A percentile compares a stretch with the other conserved stretches of the same genome.
These are phyloP conservation scores for Penicillium verrucosum DNA, from an alignment of 2,329 filamentous ascomycete species.

Conservation along the genomic window DNA sequence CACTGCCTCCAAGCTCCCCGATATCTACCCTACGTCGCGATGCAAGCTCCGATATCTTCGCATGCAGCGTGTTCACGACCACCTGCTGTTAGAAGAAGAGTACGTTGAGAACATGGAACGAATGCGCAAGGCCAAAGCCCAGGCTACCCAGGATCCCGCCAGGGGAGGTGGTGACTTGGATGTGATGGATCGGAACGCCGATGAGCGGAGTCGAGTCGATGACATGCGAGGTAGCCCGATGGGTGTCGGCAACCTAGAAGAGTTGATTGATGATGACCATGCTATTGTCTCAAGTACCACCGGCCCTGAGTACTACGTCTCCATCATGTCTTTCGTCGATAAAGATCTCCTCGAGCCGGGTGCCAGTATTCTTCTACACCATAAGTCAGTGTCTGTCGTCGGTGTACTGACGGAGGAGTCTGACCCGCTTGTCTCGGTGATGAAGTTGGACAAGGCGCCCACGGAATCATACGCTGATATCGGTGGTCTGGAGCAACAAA, in stretches of 20 bases:
- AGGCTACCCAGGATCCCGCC: constrained; percentile 54
- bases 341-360: constrained; percentile 97
- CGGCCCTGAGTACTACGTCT: constrained; percentile 97
- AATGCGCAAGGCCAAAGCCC: constrained; percentile 84
- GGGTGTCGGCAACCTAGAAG: constrained; percentile 95
- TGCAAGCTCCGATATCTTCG: constrained; percentile 96
- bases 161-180: constrained; percentile 66
- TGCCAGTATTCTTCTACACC: constrained; percentile 89
- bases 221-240: constrained; percentile 98
- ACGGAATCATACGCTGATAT: constrained; percentile 99
- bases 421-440: constrained; percentile 92
- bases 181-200: constrained; percentile 80
- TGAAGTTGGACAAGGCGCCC: constrained; percentile 98
- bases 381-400: constrained; percentile 97
- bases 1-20: constrained; percentile 89
- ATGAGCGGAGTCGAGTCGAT: constrained; percentile 91
- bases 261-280: constrained; percentile 98
- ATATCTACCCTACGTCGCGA: constrained; percentile 90
- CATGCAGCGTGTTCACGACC: constrained; percentile 98
- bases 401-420: constrained; percentile 95
- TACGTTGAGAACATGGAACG: constrained; percentile 99
- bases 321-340: constrained; percentile 99
- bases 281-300: constrained; percentile 97
- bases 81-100: constrained; percentile 93
- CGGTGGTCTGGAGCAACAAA: constrained; percentile 89